Evolutionary conservation across 768 basidiomycete genomes (phyloP).

Genomic region (Ephemerocybe angulata): DNA sequence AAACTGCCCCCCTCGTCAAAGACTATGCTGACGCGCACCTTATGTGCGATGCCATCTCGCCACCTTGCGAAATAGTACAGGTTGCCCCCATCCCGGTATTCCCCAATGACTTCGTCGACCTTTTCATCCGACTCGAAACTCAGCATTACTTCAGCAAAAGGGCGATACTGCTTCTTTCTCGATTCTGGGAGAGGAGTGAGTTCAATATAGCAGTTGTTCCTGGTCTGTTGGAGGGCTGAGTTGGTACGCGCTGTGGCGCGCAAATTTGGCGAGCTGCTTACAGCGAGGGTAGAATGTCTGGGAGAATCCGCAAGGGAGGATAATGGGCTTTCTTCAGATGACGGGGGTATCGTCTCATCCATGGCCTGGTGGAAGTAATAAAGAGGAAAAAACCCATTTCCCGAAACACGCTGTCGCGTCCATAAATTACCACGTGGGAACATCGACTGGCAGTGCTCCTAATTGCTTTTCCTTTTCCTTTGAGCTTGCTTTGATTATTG

Average conservation of each 20-base stretch:
- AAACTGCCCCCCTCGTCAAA: too few species aligned
- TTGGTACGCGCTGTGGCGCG: background rate
- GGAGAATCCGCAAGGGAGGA: background rate
- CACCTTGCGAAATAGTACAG: slow-evolving; percentile 61
- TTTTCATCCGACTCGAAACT: slow-evolving; percentile 24
- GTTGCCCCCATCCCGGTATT: slow-evolving; percentile 37
- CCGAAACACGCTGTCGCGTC: slow-evolving; percentile 1
- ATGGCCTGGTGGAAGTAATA: background rate
- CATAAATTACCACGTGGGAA: slow-evolving; percentile 4
- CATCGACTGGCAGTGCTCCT: background rate
- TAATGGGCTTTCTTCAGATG: slow-evolving; percentile 1
- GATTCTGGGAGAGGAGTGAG: slow-evolving; percentile 35
- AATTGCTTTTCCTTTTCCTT: slow-evolving; percentile 9
- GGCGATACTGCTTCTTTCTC: slow-evolving; percentile 41
- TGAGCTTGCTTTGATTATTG: too few species aligned
- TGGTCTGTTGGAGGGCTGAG: background rate
- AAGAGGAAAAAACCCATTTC: background rate
- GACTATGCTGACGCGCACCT: too few species aligned
- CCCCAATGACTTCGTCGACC: slow-evolving; percentile 55
- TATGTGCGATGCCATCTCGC: slow-evolving; percentile 53
- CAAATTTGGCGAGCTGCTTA: background rate
- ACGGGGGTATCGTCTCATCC: background rate
- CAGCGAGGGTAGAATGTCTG: background rate
- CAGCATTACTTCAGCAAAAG: slow-evolving; percentile 29
- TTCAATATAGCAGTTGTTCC: slow-evolving; percentile 30